phyloP scores from a whole-genome alignment of 495 filamentous ascomycete species.

The Xylaria longipes region DNA sequence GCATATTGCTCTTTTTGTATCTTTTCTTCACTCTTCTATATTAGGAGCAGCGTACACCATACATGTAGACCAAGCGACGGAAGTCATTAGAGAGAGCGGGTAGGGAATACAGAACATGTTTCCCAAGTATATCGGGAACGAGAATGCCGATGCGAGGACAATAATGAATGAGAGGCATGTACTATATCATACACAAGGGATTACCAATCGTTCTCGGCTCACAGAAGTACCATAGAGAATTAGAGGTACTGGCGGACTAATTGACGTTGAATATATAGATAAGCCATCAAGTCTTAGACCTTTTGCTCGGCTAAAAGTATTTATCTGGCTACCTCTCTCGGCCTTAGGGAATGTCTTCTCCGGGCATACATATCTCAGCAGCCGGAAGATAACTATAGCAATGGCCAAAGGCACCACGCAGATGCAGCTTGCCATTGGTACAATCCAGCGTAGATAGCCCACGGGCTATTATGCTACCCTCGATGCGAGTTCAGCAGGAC shows the following conservation, averaged over 20 bases:
- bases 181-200: not conserved
- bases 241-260: too few species aligned
- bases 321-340: not conserved
- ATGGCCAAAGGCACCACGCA: not conserved
- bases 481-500: not conserved
- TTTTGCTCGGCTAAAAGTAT: not conserved
- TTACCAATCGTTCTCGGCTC: not conserved
- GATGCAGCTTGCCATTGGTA: not conserved
- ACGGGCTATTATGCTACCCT: not conserved
- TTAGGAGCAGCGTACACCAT: not conserved
- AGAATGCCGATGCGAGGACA: not conserved
- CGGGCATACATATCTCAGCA: not conserved
- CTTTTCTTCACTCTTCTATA: not conserved
- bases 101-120: not conserved
- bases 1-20: not conserved
- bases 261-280: not conserved
- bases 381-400: not conserved
- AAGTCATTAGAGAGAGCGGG: not conserved
- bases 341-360: not conserved
- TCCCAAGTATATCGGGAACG: not conserved
- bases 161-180: not conserved
- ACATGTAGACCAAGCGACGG: constrained; percentile 5
- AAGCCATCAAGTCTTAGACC: not conserved
- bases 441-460: not conserved
- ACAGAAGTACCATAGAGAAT: not conserved